phyloP scores from a whole-genome alignment of 164 flowering plant species.

The Tetracentron sinense region DNA sequence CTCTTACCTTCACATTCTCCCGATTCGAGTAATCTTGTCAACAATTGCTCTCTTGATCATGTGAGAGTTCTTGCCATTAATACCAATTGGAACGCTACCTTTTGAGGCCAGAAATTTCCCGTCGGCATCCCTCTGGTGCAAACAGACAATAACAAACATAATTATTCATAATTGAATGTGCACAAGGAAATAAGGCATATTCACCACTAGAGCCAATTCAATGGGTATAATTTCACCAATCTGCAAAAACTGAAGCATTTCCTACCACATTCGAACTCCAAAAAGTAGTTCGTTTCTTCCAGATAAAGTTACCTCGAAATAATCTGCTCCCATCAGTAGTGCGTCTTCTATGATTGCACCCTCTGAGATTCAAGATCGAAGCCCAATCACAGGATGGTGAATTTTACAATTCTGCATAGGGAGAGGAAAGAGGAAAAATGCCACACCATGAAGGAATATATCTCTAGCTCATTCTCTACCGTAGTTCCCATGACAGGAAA shows the following conservation, averaged over 20 bases:
- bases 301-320: constrained; percentile 62
- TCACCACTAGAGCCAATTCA: neutral
- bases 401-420: constrained; percentile 79
- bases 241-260: neutral
- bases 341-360: constrained; percentile 95
- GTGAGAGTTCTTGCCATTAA: too few species aligned
- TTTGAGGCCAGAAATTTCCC: too few species aligned
- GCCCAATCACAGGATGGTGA: constrained; percentile 92
- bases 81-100: too few species aligned
- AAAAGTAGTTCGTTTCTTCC: neutral
- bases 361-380: constrained; percentile 89
- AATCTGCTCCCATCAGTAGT: constrained; percentile 93
- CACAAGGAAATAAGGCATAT: neutral
- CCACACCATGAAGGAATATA: neutral
- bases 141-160: too few species aligned
- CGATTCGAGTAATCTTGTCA: too few species aligned
- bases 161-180: too few species aligned
- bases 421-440: neutral
- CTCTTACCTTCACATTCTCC: too few species aligned
- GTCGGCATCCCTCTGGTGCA: too few species aligned
- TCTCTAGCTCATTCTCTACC: neutral
- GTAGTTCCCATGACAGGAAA: neutral
- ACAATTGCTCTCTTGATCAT: too few species aligned
- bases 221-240: neutral
- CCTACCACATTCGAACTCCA: neutral